Evolutionary conservation across 192 early-diverging fungal genomes (phyloP), one percentile per base, ranked within the genome.

Genomic region (Coemansia asiatica): DNA sequence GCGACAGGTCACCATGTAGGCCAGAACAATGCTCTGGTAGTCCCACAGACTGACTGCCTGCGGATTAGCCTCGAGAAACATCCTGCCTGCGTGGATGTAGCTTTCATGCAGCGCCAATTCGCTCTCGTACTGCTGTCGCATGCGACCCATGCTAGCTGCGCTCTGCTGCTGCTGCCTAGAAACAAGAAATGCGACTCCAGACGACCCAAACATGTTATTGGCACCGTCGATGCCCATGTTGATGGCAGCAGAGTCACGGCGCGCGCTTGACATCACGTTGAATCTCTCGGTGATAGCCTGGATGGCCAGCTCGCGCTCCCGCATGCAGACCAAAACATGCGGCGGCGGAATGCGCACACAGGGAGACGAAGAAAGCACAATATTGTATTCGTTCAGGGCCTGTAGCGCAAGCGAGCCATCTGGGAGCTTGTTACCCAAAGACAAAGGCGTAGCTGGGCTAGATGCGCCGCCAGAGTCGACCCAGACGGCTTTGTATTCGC

Each of bases 331-430:
- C 40, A 98, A 79, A 16, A 95, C 76, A 69, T 92, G 94, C 0
- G 96, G 96, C 5, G 89, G 88, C 13, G 92, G 90, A 64, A 95
- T 95, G 33, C 73, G 73, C 23, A 98, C 94, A 73, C 87, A 88
- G 2, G 94, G 94, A 0, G 95, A 96, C 3, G 88, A 93, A 1
- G 95, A 97, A 12, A 98, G 79, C 38, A 92, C 88, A 0, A 87
- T 85, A n/a, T 70, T 64, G 81, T 72, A 72, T 67, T 90, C 82
- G 70, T 86, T 92, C 18, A 86, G 77, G 9, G 78, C 76, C 51
- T 91, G 79, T 33, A 81, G 63, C 19, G 73, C 74, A 25, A 73
- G 64, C 35, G 74, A 74, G 26, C 58, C 55, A 23, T 65, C 48
- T 0, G 69, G 56, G 8, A 62, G 16, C n/a, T 23, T 21, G 22